phyloP scores from a whole-genome alignment of 768 basidiomycete species.

The Xerocomus spinulosus region DNA sequence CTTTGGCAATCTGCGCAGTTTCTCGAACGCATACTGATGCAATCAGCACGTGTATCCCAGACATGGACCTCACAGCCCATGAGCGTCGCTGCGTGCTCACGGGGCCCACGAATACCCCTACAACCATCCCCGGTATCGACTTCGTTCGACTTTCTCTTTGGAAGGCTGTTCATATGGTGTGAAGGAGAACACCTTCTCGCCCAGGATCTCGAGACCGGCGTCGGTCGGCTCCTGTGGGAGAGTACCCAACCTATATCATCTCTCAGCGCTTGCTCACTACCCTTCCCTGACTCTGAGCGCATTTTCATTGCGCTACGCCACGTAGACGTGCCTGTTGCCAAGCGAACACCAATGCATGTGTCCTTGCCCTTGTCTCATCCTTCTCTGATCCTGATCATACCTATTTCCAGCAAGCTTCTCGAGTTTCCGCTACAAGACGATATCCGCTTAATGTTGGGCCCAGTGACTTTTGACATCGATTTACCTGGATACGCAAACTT shows the following conservation, averaged over 20 bases:
- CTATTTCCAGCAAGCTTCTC: slow-evolving; percentile 16
- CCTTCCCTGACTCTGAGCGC: slow-evolving; percentile 14
- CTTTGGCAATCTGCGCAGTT: slow-evolving; percentile 16
- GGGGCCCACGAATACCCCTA: slow-evolving; percentile 13
- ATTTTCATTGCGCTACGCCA: slow-evolving; percentile 19
- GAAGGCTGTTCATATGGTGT: slow-evolving; percentile 21
- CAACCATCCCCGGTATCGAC: slow-evolving; percentile 13
- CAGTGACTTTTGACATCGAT: slow-evolving; percentile 14
- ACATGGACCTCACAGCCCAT: slow-evolving; percentile 20
- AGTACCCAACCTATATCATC: slow-evolving; percentile 14
- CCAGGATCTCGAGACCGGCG: slow-evolving; percentile 19
- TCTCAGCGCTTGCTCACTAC: slow-evolving; percentile 16
- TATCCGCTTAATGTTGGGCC: slow-evolving; percentile 10
- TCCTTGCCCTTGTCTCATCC: background rate
- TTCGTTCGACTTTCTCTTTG: slow-evolving; percentile 21
- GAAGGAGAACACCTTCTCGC: slow-evolving; percentile 18
- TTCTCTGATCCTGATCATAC: slow-evolving; percentile 5
- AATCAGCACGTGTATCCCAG: slow-evolving; percentile 16
- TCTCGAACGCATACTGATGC: slow-evolving; percentile 16
- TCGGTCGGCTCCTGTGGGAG: slow-evolving; percentile 18
- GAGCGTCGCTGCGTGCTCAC: slow-evolving; percentile 5
- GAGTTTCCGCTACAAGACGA: slow-evolving; percentile 18
- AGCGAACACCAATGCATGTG: slow-evolving; percentile 20
- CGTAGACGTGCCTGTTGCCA: slow-evolving; percentile 11
- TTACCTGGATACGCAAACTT: slow-evolving; percentile 15